Percentiles rank a stretch among this genome's conserved stretches.
These are phyloP conservation scores for Brettanomyces sp. DNA, from an alignment of 805 yeast species.

Conservation along the genomic window DNA sequence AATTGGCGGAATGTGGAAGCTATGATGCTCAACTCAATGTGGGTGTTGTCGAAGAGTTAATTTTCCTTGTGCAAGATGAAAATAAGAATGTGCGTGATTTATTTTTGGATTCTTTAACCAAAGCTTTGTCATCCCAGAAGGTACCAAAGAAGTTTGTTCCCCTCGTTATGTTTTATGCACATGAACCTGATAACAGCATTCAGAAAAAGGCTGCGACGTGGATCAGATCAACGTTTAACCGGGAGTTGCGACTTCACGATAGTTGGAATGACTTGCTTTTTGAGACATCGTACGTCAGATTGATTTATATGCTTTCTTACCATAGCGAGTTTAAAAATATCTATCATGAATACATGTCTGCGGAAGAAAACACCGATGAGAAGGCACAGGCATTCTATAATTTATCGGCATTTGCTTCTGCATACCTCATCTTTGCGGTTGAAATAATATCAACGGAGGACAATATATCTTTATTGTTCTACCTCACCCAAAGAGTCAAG, in stretches of 20 bases:
- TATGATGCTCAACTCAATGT: constrained; percentile 47
- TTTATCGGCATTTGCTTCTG: constrained; percentile 45
- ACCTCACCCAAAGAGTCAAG: constrained; percentile 68
- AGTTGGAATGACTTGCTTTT: constrained; percentile 34
- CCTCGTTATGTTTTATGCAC: constrained; percentile 62
- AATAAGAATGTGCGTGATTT: constrained; percentile 43
- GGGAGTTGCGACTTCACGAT: constrained; percentile 19
- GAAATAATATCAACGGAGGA: constrained; percentile 52
- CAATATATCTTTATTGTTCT: constrained; percentile 65
- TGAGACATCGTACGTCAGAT: constrained; percentile 59
- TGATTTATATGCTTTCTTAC: constrained; percentile 65
- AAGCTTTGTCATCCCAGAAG: constrained; percentile 36
- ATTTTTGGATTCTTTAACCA: constrained; percentile 43
- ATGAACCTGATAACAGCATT: constrained; percentile 54
- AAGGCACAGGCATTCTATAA: constrained; percentile 19
- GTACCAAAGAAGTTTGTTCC: constrained; percentile 63
- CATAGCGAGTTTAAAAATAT: constrained; percentile 54
- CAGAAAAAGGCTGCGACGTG: constrained; percentile 52
- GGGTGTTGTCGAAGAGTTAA: constrained; percentile 39
- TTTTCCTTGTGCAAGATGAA: constrained; percentile 60
- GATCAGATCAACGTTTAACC: constrained; percentile 51
- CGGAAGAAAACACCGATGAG: constrained; percentile 7
- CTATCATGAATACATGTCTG: constrained; percentile 14
- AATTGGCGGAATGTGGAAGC: constrained; percentile 47
- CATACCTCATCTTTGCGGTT: constrained; percentile 51